phyloP scores from a whole-genome alignment of 2,329 filamentous ascomycete species.

The Colletotrichum chrysophilum region DNA sequence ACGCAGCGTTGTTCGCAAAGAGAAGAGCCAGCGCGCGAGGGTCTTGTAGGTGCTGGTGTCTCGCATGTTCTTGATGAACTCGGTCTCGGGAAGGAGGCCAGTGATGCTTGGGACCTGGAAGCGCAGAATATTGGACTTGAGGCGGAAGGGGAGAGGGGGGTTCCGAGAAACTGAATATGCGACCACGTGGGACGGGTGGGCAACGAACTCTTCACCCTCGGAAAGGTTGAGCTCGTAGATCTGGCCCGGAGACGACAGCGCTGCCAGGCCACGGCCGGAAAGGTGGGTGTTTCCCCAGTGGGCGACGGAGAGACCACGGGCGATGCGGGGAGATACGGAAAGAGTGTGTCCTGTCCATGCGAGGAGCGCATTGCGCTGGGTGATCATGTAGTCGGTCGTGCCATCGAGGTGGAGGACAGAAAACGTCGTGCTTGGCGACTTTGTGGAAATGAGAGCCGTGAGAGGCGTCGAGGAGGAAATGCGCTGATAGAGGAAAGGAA shows the following conservation, averaged over 20 bases:
- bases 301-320: constrained; percentile 75
- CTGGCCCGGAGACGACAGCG: constrained; percentile 84
- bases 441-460: constrained; percentile 87
- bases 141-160: constrained; percentile 82
- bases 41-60: constrained; percentile 76
- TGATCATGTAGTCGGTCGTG: constrained; percentile 92
- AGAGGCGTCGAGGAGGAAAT: constrained; percentile 87
- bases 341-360: constrained; percentile 96
- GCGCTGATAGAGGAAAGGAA: constrained; percentile 94
- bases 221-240: constrained; percentile 85
- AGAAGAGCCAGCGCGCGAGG: constrained; percentile 68
- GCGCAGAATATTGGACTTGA: constrained; percentile 76
- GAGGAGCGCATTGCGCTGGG: constrained; percentile 85
- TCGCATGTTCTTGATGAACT: constrained; percentile 76
- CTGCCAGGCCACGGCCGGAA: constrained; percentile 86
- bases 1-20: constrained; percentile 75
- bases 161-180: constrained; percentile 82
- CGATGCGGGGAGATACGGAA: constrained; percentile 75
- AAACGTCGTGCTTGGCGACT: constrained; percentile 85
- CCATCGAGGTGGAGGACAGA: constrained; percentile 90
- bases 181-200: constrained; percentile 89
- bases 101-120: constrained; percentile 80
- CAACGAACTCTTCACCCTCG: constrained; percentile 87
- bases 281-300: constrained; percentile 93
- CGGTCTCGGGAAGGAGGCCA: constrained; percentile 68